Evolutionary conservation across 345 rosid species (phyloP).

Genomic region (Odontarrhena argentea): DNA sequence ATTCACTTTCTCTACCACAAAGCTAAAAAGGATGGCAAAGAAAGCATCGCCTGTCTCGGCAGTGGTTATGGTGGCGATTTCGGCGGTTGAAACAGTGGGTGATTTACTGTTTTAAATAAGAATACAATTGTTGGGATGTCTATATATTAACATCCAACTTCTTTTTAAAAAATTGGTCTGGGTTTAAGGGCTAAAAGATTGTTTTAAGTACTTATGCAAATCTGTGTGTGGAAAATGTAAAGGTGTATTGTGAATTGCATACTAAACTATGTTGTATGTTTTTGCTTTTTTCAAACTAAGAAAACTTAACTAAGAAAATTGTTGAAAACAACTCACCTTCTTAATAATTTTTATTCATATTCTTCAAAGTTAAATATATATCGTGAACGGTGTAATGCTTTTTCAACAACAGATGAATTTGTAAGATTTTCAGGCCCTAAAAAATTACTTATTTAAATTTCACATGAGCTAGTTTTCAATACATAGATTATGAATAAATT

Average conservation of each 20-base stretch:
- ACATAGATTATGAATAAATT: neutral
- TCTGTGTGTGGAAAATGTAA: neutral
- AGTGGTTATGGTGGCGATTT: constrained; percentile 40
- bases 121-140: neutral
- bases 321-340: no score
- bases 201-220: constrained; percentile 14
- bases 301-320: no score
- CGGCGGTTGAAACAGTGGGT: constrained; percentile 19
- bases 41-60: constrained; percentile 37
- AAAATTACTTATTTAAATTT: no score
- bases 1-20: constrained; percentile 41
- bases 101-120: neutral
- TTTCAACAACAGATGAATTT: no score
- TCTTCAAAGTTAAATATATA: no score
- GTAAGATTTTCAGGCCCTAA: no score
- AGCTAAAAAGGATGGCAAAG: constrained; percentile 42
- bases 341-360: no score
- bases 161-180: neutral
- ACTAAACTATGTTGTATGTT: neutral
- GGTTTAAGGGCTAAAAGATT: neutral
- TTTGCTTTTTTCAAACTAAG: neutral
- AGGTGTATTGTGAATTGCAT: neutral
- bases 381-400: no score
- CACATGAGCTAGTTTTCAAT: neutral
- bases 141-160: neutral